Base-by-base conservation (phyloP, 139 green algal species). In the Chlorella sorokiniana region DNA sequence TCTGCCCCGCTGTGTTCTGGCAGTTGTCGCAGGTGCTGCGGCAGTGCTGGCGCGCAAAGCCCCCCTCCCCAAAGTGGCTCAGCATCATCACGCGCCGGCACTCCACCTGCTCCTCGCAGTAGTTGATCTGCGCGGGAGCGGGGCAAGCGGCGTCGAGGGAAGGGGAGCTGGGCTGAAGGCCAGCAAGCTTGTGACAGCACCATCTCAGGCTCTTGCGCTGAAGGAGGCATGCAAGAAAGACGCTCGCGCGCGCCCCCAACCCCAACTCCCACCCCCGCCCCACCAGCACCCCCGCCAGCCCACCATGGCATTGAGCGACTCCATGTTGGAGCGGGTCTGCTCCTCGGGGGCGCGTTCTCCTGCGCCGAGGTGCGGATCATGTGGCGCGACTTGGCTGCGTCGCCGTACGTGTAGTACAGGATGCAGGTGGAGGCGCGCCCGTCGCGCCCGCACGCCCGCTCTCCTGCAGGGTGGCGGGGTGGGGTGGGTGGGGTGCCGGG, bases 231-330 rank as follows among this genome's bases (percentile, higher is more conserved):
- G n/a, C n/a, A n/a, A n/a, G n/a, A n/a, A n/a, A n/a, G n/a, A n/a
- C n/a, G n/a, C n/a, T n/a, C n/a, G n/a, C n/a, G n/a, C n/a, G n/a
- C n/a, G n/a, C n/a, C n/a, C n/a, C n/a, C 61, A 3, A 38, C 25
- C 61, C 4, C 64, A 42, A 3, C 64, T 48, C 33, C 64, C 33
- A 33, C 52, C 54, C 25, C 25, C 40, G 3, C 16, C 4, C 16
- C 38, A 31, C n/a, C 25, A 9, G 33, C 82, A 2, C 9, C 18
- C n/a, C n/a, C n/a, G n/a, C n/a, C n/a, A n/a, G n/a, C 59, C n/a
- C 69, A 94, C 92, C 94, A 98, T 96, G 27, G 81, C 81, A 64
- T 96, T 94, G 11, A 98, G 88, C 3, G 90, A 93, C 65, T 95
- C 88, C 74, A 92, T 86, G 88, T 96, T 98, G 79, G 63, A 76